Evolutionary conservation across 257 asterid species (phyloP), one percentile per base, ranked within the genome.

Genomic region (Marsdenia floribunda): DNA sequence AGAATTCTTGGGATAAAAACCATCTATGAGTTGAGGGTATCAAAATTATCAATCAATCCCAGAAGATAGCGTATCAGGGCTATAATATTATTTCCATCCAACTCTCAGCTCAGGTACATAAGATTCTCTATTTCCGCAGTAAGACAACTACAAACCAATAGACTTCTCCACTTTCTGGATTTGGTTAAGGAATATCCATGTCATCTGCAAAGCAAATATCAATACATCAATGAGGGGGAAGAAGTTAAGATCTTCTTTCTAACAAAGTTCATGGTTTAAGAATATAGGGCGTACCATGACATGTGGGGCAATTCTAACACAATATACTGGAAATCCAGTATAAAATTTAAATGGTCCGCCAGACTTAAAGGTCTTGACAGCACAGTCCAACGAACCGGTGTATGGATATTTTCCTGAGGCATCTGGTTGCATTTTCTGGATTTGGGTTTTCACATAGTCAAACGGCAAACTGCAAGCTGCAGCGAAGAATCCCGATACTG

Each of bases 341-440:
- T 95, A 95, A 64, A 95, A 92, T 76, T 89, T 94, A 58, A 92
- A 83, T 50, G 96, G 96, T 14, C 98, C 99, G 22, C 94, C 93
- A 2, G 89, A 14, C 84, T 90, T 92, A 57, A 95, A 86, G 2
- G 98, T 95, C 82, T 95, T 87, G 83, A 78, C 24, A 29, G 87
- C 83, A 81, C 98, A 95, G 72, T 95, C 99, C 1, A 92, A 72
- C 22, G 99, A 89, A 72, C 99, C 99, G 2, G 93, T 72, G 85
- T 90, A 94, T 0, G 98, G 98, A 61, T 82, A 85, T 82, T 87
- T 92, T 75, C 99, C 99, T 21, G 80, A 77, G 42, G 90, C 96
- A 81, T 90, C 96, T 1, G 99, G 98, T 83, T 89, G 96, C 99
- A 94, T 94, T 82, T 92, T 92, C 88, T 90, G 98, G 66, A 94